A percentile compares a stretch with the other conserved stretches of the same genome.
Evolutionary conservation across 2,329 filamentous ascomycete species (phyloP).

Genomic region (Arthrobotrys musiformis): DNA sequence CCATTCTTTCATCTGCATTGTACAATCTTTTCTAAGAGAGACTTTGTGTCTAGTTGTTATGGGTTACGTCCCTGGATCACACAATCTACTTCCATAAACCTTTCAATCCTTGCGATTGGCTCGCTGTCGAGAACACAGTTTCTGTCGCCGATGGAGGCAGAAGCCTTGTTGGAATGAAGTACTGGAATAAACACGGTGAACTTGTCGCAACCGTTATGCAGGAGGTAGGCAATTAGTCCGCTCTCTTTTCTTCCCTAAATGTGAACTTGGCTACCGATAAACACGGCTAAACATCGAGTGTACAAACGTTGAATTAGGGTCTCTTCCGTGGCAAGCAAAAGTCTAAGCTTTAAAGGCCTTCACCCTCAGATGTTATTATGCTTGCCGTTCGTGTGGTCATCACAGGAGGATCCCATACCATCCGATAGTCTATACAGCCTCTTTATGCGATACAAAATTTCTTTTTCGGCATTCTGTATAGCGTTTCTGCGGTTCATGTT

Average conservation of each 20-base stretch:
- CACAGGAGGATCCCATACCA: neutral
- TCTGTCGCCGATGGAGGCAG: slow-evolving; percentile 28
- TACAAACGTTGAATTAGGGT: slow-evolving; percentile 21
- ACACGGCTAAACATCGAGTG: neutral
- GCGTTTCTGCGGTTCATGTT: too few relatives aligned
- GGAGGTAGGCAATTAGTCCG: slow-evolving; percentile 1
- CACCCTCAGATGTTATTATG: neutral
- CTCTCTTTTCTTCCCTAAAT: too few relatives aligned
- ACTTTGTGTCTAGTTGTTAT: neutral
- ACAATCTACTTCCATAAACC: slow-evolving; percentile 45
- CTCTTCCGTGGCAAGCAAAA: slow-evolving; percentile 33
- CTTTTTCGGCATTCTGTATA: too few relatives aligned
- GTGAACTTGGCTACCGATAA: too few relatives aligned
- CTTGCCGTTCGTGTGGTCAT: neutral
- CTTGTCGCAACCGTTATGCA: slow-evolving; percentile 45
- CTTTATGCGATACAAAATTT: too few relatives aligned
- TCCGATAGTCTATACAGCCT: neutral
- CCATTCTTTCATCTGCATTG: neutral
- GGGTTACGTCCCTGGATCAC: slow-evolving; percentile 47
- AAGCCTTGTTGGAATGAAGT: slow-evolving; percentile 42
- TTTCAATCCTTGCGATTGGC: slow-evolving; percentile 42
- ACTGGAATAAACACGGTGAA: slow-evolving; percentile 31
- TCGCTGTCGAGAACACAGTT: slow-evolving; percentile 40
- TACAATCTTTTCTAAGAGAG: neutral
- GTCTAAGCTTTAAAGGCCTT: slow-evolving; percentile 20